Percentiles rank a stretch among this genome's conserved stretches.
Evolutionary conservation across 148 eudicot species (phyloP).

Genomic region (Silene conica): DNA sequence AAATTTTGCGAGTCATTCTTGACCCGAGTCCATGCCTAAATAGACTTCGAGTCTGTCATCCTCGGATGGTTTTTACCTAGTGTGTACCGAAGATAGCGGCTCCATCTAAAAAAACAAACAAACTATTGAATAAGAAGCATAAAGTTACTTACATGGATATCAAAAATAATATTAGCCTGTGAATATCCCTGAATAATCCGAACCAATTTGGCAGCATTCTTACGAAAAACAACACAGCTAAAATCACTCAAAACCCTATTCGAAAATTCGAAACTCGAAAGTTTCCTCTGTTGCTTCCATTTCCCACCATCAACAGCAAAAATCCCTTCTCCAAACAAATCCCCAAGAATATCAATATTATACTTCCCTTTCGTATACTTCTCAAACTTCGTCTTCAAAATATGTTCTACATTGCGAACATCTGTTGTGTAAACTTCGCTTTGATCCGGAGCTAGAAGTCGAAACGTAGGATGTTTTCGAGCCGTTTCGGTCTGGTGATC

Average conservation of each 20-base stretch:
- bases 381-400: constrained; percentile 57
- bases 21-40: too few relatives aligned
- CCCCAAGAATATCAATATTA: constrained; percentile 33
- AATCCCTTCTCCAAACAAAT: constrained; percentile 76
- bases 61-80: too few relatives aligned
- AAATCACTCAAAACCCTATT: constrained; percentile 64
- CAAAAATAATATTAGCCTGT: constrained; percentile 30
- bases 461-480: constrained; percentile 42
- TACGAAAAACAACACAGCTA: constrained; percentile 61
- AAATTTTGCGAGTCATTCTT: too few relatives aligned
- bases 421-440: constrained; percentile 63
- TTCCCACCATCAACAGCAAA: constrained; percentile 59
- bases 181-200: constrained; percentile 27
- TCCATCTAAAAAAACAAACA: too few relatives aligned
- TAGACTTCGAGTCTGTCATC: too few relatives aligned
- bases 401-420: constrained; percentile 54
- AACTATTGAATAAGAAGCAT: too few relatives aligned
- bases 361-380: constrained; percentile 52
- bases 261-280: constrained; percentile 72
- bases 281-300: constrained; percentile 70
- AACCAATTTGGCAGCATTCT: constrained; percentile 47
- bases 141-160: constrained; percentile 50
- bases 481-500: constrained; percentile 49
- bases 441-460: constrained; percentile 55
- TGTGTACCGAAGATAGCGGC: too few relatives aligned